Conservation (phyloP, 148 eudicot genomes). For the Cornus florida region DNA sequence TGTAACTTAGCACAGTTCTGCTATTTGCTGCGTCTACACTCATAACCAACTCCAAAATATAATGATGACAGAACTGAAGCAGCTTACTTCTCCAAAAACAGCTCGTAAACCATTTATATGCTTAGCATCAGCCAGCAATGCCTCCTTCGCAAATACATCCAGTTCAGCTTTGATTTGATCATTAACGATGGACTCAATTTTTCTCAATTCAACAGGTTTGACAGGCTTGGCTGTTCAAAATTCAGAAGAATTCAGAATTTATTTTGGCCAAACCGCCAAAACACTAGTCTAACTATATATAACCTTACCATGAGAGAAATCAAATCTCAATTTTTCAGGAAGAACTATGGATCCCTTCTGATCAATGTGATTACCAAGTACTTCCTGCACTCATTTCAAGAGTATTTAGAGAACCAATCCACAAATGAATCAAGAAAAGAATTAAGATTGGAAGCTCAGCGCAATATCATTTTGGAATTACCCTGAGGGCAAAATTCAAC, state of each 20-base stretch:
- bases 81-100: conserved; percentile 91
- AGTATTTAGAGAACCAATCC: background rate
- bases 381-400: conserved; percentile 55
- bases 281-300: background rate
- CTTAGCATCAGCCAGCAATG: conserved; percentile 76
- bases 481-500: conserved; percentile 93
- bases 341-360: conserved; percentile 98
- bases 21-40: background rate
- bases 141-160: conserved; percentile 81
- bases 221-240: conserved; percentile 77
- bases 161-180: conserved; percentile 84
- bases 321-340: conserved; percentile 92
- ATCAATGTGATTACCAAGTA: conserved; percentile 90
- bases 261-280: background rate
- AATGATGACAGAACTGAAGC: background rate
- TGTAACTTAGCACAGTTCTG: background rate
- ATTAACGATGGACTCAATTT: conserved; percentile 82
- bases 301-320: conserved; percentile 91
- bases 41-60: background rate
- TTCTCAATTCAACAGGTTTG: conserved; percentile 72
- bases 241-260: conserved; percentile 1
- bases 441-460: conserved; percentile 8
- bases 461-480: conserved; percentile 22
- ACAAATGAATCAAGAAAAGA: background rate
- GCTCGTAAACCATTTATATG: conserved; percentile 85